phyloP scores from a whole-genome alignment of 164 flowering plant species.

The Berberis thunbergii region DNA sequence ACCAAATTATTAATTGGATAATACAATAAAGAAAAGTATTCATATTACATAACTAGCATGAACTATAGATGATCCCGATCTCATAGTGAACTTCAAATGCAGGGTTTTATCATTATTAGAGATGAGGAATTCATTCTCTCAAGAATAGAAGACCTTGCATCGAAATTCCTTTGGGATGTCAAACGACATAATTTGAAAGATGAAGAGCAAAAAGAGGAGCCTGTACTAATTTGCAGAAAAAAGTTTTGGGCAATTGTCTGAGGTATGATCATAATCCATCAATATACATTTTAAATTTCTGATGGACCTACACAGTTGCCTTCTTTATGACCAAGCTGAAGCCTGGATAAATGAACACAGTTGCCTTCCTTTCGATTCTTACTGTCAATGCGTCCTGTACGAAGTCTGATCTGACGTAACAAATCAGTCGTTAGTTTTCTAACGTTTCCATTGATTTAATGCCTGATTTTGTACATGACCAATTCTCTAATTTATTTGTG shows the following conservation, averaged over 20 bases:
- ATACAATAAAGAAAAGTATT: too few species aligned
- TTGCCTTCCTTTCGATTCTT: too few species aligned
- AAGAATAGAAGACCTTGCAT: constrained; percentile 57
- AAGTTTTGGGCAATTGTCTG: constrained; percentile 78
- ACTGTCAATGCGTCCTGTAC: too few species aligned
- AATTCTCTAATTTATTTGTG: too few species aligned
- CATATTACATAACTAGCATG: neutral
- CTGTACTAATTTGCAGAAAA: constrained; percentile 69
- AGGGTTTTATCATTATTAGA: constrained; percentile 81
- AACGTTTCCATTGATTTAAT: too few species aligned
- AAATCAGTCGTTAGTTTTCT: too few species aligned
- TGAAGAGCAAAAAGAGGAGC: constrained; percentile 43
- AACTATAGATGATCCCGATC: neutral
- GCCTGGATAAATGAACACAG: too few species aligned
- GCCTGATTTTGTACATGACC: too few species aligned
- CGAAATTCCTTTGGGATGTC: constrained; percentile 84
- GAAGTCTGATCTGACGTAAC: too few species aligned
- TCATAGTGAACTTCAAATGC: constrained; percentile 15
- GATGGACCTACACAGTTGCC: constrained; percentile 2
- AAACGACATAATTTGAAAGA: constrained; percentile 44
- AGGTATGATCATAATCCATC: constrained; percentile 12
- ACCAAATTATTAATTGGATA: too few species aligned
- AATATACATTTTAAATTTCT: neutral
- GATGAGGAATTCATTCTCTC: constrained; percentile 52
- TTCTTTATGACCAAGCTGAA: constrained; percentile 2